Conservation (phyloP, 208 protist genomes). For the Crithidia thermophila region DNA sequence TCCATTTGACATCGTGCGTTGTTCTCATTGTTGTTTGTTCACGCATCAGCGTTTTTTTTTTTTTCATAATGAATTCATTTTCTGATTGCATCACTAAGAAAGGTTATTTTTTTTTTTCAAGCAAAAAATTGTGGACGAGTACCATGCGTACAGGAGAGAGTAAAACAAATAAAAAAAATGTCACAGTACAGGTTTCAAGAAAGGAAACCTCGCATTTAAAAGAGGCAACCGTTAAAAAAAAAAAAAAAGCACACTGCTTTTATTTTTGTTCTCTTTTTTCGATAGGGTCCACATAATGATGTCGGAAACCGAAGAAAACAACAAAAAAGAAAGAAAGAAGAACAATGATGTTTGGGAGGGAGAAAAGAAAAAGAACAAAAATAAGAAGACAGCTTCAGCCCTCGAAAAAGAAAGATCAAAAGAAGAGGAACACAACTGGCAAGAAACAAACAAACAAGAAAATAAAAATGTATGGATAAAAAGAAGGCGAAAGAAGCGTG, state of each 20-base stretch:
- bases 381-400: not conserved
- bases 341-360: not conserved
- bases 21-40: no score
- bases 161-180: no score
- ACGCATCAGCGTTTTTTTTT: no score
- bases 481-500: slow-evolving; percentile 2
- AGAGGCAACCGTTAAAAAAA: slow-evolving; percentile 3
- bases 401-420: not conserved
- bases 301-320: no score
- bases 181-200: slow-evolving; percentile 1
- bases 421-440: slow-evolving; percentile 1
- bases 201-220: not conserved
- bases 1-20: no score
- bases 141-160: no score
- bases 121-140: no score
- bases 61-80: no score
- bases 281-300: no score
- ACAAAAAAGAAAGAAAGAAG: slow-evolving; percentile 10
- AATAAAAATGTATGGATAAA: slow-evolving; percentile 10
- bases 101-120: no score
- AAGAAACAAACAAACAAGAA: slow-evolving; percentile 1
- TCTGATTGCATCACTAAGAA: no score
- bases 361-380: slow-evolving; percentile 7
- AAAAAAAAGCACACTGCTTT: slow-evolving; percentile 1
- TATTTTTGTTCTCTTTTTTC: not conserved